phyloP scores from a whole-genome alignment of 1,284 basidiomycete genomes.

The Tilletia indica region DNA sequence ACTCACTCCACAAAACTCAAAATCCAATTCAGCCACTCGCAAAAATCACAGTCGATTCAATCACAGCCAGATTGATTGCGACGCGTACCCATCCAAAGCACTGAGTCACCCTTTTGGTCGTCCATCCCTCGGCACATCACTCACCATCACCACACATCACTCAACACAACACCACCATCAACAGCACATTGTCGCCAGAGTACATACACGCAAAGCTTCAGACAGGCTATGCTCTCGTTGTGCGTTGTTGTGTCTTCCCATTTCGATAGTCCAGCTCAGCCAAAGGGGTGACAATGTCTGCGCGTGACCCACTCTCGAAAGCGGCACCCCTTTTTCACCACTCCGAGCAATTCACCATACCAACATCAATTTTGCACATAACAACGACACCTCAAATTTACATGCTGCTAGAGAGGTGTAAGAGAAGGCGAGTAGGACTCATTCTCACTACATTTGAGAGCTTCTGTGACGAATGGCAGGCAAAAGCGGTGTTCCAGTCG shows the following conservation, averaged over 20 bases:
- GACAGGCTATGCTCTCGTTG: background rate
- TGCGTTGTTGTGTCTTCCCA: background rate
- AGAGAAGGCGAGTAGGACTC: background rate
- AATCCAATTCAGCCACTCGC: background rate
- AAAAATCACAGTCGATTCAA: background rate
- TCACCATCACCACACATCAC: background rate
- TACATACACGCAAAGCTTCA: background rate
- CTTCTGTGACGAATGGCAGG: background rate
- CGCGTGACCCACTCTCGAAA: background rate
- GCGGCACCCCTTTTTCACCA: background rate
- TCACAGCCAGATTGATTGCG: background rate
- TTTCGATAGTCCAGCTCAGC: background rate
- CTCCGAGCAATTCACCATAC: background rate
- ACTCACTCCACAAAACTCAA: background rate
- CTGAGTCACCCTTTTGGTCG: conserved; percentile 10
- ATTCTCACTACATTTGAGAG: background rate
- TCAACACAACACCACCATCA: background rate
- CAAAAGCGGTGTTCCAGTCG: background rate
- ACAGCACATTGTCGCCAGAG: background rate
- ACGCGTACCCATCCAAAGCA: background rate
- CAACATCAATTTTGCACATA: background rate
- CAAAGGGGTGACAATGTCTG: background rate
- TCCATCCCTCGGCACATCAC: background rate
- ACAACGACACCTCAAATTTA: conserved; percentile 9
- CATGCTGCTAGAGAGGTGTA: background rate